Evolutionary conservation across 208 protist species (phyloP).

Genomic region (Acanthamoeba lenticulata): DNA sequence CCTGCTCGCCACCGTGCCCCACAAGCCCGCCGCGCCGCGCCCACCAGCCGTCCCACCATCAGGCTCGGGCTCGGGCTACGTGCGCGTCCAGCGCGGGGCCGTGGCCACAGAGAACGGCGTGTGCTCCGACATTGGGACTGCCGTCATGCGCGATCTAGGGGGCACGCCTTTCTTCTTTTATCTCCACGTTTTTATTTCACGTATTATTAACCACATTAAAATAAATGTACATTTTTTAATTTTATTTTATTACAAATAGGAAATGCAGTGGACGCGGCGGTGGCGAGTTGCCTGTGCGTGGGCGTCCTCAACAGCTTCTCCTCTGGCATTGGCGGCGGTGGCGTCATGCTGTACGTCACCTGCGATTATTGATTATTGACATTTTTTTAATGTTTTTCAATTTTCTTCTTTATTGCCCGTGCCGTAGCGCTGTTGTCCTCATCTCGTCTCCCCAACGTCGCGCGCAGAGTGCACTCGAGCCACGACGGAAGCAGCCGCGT

Average conservation of each 20-base stretch:
- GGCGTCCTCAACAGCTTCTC: slow-evolving; percentile 72
- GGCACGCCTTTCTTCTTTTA: background rate
- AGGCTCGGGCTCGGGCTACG: background rate
- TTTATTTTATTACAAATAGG: slow-evolving; percentile 20
- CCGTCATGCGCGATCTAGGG: background rate
- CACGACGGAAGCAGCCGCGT: slow-evolving; percentile 1
- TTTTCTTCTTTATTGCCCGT: background rate
- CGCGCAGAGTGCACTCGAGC: too few relatives aligned
- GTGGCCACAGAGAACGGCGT: background rate
- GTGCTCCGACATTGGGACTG: background rate
- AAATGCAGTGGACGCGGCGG: slow-evolving; percentile 78
- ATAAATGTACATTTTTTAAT: background rate
- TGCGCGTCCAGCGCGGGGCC: background rate
- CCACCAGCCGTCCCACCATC: too few relatives aligned
- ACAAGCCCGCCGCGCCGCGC: background rate
- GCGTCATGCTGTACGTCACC: slow-evolving; percentile 54
- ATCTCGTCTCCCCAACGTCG: background rate
- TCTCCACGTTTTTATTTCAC: background rate
- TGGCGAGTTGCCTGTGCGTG: slow-evolving; percentile 76
- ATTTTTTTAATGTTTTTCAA: too few relatives aligned
- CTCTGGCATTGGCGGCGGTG: slow-evolving; percentile 81
- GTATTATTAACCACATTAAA: background rate
- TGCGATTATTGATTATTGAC: too few relatives aligned
- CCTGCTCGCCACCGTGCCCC: background rate
- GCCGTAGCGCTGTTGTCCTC: background rate